Evolutionary conservation across 768 basidiomycete species (phyloP), one percentile per base, ranked within the genome.

Genomic region (Calvatia gigantea): DNA sequence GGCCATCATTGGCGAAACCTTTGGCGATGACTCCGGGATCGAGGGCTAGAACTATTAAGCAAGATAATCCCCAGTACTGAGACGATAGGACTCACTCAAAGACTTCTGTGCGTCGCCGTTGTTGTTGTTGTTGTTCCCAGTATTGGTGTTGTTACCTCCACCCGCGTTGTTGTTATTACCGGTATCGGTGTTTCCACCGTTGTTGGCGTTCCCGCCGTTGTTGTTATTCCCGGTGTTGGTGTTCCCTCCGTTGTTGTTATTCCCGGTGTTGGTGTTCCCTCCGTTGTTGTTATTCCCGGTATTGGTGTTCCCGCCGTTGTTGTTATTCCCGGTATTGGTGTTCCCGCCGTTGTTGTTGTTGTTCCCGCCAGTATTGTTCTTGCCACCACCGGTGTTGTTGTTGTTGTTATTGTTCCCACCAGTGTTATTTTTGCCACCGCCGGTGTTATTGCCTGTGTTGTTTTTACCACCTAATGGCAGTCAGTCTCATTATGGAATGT

Each of bases 1-100:
- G 75, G 7, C 82, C 82, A 50, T 82, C 66, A 35, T 74, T 70
- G 19, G 66, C 67, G 60, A 80, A 79, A 5, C 73, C 75, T 3
- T 48, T 59, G 28, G 69, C 67, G 57, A 81, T 68, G 25, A 81
- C 74, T 7, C 54, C 51, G 17, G 71, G 69, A 57, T 78, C 74
- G 37, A 82, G 70, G 8, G 75, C 74, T 70, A 50, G n/a, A 28
- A 41, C 42, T 6, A 32, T 47, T 64, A 9, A 58, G 35, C 42
- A 47, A 17, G 15, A 28, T 33, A 23, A 27, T 31, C 14, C n/a
- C 2, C 9, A n/a, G 14, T 27, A 21, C 19, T 23, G 41, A 35
- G 50, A 42, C 42, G 7, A 38, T 39, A 9, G 48, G 29, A 63
- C 68, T 12, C 58, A 73, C 72, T 74, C 47, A 75, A 51, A 15